phyloP scores from a whole-genome alignment of 1,139 yeast species.

The Saccharomyces hybrid region DNA sequence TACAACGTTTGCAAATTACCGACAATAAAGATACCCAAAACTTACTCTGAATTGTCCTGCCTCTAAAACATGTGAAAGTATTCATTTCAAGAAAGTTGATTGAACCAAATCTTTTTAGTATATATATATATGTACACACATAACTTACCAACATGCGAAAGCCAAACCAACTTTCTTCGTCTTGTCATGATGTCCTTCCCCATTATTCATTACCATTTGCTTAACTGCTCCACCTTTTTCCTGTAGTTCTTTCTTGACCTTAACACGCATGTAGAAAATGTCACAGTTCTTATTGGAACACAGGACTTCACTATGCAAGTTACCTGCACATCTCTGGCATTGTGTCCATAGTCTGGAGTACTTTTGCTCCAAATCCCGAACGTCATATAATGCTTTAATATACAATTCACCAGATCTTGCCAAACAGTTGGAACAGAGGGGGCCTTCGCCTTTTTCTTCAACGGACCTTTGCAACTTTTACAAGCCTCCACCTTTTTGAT shows the following conservation, averaged over 20 bases:
- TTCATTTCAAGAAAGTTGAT: background rate
- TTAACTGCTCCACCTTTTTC: slow-evolving; percentile 64
- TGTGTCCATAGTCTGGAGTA: slow-evolving; percentile 95
- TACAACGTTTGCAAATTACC: slow-evolving; percentile 21
- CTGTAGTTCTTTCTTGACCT: slow-evolving; percentile 80
- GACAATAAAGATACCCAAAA: slow-evolving; percentile 26
- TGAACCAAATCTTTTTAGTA: background rate
- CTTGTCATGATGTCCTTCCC: background rate
- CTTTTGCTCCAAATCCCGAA: slow-evolving; percentile 72
- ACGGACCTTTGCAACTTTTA: slow-evolving; percentile 78
- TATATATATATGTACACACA: background rate
- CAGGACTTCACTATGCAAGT: slow-evolving; percentile 87
- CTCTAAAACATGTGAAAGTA: slow-evolving; percentile 6
- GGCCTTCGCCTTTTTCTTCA: slow-evolving; percentile 65
- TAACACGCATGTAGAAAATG: slow-evolving; percentile 92
- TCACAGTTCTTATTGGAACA: slow-evolving; percentile 97
- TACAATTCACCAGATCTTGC: slow-evolving; percentile 70
- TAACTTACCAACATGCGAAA: background rate
- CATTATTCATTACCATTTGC: slow-evolving; percentile 41
- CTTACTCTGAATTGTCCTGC: slow-evolving; percentile 29
- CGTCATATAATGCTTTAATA: slow-evolving; percentile 67
- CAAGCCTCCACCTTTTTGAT: slow-evolving; percentile 86
- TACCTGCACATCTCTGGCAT: slow-evolving; percentile 96
- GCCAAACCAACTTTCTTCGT: background rate
- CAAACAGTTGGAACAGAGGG: slow-evolving; percentile 75